Conservation (phyloP, 495 filamentous ascomycete genomes). For the Bathelium albidoporum region DNA sequence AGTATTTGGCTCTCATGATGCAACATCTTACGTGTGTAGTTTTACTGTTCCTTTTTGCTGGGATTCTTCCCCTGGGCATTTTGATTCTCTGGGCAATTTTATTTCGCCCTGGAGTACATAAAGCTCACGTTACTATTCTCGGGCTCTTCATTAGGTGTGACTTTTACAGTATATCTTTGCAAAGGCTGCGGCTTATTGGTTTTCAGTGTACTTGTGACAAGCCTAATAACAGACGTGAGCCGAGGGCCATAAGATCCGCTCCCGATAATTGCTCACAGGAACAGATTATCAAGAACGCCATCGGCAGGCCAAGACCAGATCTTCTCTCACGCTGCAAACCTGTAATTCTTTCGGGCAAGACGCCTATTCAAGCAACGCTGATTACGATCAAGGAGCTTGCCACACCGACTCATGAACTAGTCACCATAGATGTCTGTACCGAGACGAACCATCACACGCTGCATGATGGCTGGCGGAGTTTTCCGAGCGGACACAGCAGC, state of each 20-base stretch:
- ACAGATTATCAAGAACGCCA: slow-evolving; percentile 70
- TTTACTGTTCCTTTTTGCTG: slow-evolving; percentile 67
- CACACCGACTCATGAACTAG: slow-evolving; percentile 55
- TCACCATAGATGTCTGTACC: slow-evolving; percentile 71
- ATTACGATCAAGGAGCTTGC: slow-evolving; percentile 29
- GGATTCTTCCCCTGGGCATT: slow-evolving; percentile 54
- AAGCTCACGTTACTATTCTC: slow-evolving; percentile 75
- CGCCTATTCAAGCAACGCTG: not conserved
- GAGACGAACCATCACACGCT: slow-evolving; percentile 64
- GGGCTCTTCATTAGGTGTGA: slow-evolving; percentile 56
- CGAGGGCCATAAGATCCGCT: not conserved
- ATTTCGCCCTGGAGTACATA: slow-evolving; percentile 55
- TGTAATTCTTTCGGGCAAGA: slow-evolving; percentile 4
- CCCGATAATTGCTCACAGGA: not conserved
- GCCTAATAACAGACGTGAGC: slow-evolving; percentile 66
- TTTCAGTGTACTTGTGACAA: slow-evolving; percentile 53
- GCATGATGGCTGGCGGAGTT: slow-evolving; percentile 89
- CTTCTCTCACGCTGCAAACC: slow-evolving; percentile 83
- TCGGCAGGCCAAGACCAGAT: slow-evolving; percentile 85
- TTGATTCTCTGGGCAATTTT: slow-evolving; percentile 56
- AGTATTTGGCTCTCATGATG: not conserved
- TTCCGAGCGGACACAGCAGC: slow-evolving; percentile 79
- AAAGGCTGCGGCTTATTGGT: not conserved
- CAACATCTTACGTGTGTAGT: slow-evolving; percentile 29
- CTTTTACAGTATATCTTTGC: not conserved